Evolutionary conservation across 2,329 filamentous ascomycete species (phyloP).

Genomic region (Neoascochyta sp.): DNA sequence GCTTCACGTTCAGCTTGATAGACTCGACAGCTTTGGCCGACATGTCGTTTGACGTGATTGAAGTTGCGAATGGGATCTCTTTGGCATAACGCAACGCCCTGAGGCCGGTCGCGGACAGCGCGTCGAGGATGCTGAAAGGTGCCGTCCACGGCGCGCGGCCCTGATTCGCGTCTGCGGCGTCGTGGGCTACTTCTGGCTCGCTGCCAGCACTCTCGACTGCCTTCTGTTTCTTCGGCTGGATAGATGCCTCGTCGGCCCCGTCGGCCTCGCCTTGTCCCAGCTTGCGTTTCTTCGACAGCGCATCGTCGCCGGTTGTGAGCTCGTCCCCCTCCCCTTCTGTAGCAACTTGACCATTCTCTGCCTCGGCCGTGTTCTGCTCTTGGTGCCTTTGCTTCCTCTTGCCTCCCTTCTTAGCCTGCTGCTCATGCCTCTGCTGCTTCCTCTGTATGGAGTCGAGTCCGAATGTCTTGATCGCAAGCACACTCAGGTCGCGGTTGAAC

Average conservation of each 20-base stretch:
- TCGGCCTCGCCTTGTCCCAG: conserved; percentile 13
- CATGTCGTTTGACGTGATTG: conserved; percentile 85
- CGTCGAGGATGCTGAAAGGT: conserved; percentile 71
- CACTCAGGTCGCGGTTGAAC: conserved; percentile 94
- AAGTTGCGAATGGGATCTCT: conserved; percentile 80
- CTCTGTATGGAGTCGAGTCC: conserved; percentile 62
- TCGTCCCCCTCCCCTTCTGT: conserved; percentile 8
- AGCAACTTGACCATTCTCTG: conserved; percentile 1
- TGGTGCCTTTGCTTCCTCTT: conserved; percentile 21
- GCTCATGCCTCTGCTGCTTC: conserved; percentile 45
- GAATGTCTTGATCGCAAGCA: conserved; percentile 86
- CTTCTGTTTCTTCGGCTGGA: conserved; percentile 33
- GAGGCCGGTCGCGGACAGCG: conserved; percentile 87
- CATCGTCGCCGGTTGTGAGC: conserved; percentile 1
- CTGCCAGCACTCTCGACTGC: conserved; percentile 12
- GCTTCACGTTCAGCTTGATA: conserved; percentile 78
- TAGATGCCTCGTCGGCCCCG: conserved; percentile 8
- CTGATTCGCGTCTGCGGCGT: conserved; percentile 2
- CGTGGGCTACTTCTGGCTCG: conserved; percentile 5
- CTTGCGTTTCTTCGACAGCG: conserved; percentile 24
- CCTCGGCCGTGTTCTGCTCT: conserved; percentile 8
- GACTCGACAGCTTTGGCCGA: conserved; percentile 71
- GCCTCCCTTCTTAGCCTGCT: conserved; percentile 30
- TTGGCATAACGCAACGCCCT: conserved; percentile 87
- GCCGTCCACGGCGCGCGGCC: conserved; percentile 17